phyloP scores from a whole-genome alignment of 495 filamentous ascomycete genomes.

The Sabuloglossum arenarium region DNA sequence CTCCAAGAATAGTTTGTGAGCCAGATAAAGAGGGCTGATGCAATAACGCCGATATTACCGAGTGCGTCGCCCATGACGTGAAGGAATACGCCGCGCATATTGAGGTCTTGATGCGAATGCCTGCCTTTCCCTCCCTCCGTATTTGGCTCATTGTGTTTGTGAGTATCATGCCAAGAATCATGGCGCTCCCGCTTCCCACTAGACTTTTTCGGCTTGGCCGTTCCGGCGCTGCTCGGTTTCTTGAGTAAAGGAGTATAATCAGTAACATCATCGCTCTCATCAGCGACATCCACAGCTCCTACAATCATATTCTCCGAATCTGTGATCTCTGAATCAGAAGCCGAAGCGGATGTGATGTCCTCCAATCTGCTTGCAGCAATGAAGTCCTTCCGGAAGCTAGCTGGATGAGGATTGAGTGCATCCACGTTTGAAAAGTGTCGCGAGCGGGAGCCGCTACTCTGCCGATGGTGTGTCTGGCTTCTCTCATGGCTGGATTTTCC shows the following conservation, averaged over 20 bases:
- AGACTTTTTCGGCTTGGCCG: conserved; percentile 8
- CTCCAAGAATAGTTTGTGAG: conserved; percentile 46
- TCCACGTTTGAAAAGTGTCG: conserved; percentile 15
- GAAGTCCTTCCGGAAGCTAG: conserved; percentile 75
- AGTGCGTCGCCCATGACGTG: conserved; percentile 94
- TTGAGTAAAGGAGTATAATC: not conserved
- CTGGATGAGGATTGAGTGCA: conserved; percentile 72
- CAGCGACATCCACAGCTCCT: not conserved
- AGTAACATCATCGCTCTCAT: not conserved
- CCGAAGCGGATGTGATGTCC: conserved; percentile 30
- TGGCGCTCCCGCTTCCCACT: not conserved
- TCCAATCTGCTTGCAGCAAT: conserved; percentile 49
- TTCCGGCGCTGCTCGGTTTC: not conserved
- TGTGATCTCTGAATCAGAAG: conserved; percentile 27
- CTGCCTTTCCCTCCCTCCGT: conserved; percentile 36
- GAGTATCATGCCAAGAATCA: conserved; percentile 30
- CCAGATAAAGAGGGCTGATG: conserved; percentile 86
- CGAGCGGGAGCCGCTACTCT: conserved; percentile 16
- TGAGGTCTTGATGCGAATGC: conserved; percentile 72
- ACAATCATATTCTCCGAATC: not conserved
- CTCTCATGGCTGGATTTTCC: not conserved
- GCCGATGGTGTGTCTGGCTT: conserved; percentile 5
- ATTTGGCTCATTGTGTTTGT: conserved; percentile 68
- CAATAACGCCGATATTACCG: conserved; percentile 91
- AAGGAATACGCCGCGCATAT: conserved; percentile 93